Evolutionary conservation across 2,329 filamentous ascomycete genomes (phyloP).

Genomic region (Ophiosphaerella herpotricha): DNA sequence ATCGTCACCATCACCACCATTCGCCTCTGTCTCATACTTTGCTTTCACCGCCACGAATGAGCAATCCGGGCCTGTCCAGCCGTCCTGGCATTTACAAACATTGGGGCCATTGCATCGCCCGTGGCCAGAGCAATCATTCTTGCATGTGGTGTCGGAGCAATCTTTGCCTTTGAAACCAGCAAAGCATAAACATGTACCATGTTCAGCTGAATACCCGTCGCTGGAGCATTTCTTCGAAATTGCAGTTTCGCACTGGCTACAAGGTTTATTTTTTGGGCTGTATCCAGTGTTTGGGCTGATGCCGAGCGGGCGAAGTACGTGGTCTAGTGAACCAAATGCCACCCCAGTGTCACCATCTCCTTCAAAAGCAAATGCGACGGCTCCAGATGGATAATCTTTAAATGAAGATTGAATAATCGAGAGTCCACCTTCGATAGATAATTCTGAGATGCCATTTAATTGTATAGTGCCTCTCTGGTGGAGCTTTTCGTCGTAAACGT

Average conservation of each 20-base stretch:
- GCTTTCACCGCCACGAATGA: constrained; percentile 34
- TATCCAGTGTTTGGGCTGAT: constrained; percentile 27
- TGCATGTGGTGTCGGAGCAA: constrained; percentile 25
- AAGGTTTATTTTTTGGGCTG: constrained; percentile 19
- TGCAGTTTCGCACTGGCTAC: constrained; percentile 18
- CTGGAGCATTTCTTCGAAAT: constrained; percentile 26
- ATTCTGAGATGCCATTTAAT: constrained; percentile 27
- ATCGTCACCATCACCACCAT: constrained; percentile 40
- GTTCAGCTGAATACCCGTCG: constrained; percentile 17
- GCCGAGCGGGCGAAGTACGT: constrained; percentile 14
- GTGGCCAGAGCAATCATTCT: constrained; percentile 33
- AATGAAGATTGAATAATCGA: constrained; percentile 27
- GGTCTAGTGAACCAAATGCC: constrained; percentile 25
- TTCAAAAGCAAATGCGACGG: constrained; percentile 34
- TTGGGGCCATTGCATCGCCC: constrained; percentile 34
- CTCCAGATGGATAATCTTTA: constrained; percentile 17
- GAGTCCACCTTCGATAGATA: constrained; percentile 33
- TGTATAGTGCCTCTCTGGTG: constrained; percentile 18
- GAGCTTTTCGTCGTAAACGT: constrained; percentile 27
- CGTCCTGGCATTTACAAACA: constrained; percentile 28
- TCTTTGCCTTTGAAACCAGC: constrained; percentile 27
- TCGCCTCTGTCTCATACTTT: constrained; percentile 40
- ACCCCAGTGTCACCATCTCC: constrained; percentile 28
- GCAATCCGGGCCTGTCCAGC: constrained; percentile 35
- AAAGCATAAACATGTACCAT: constrained; percentile 28